Evolutionary conservation across 2,329 filamentous ascomycete species (phyloP), one percentile per base, ranked within the genome.

Genomic region (Moelleriella libera): DNA sequence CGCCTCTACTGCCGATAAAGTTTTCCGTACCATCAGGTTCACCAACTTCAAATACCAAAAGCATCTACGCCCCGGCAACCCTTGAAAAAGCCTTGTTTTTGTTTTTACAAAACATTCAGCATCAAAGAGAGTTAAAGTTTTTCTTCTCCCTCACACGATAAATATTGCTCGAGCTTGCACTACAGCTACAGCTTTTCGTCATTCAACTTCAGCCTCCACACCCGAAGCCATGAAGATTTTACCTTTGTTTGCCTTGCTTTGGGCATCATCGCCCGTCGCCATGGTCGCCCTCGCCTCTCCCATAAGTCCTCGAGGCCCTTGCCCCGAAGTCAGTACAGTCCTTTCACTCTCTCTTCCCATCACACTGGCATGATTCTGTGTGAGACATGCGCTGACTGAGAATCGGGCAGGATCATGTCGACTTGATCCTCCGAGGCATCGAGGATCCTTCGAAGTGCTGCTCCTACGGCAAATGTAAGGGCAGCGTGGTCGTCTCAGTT

Each of bases 401-500:
- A 21, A 21, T 21, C 21, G 21, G 34, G 8, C 41, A 66, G 63
- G 43, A 37, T 28, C 63, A 63, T 45, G 57, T 66, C 32, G 63
- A 66, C 50, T 61, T 60, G 11, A 76, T 76, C 40, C 65, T 76
- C 44, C 68, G 60, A 30, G 71, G 72, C 47, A 58, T 67, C 30
- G 61, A 72, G 50, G 63, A 66, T 21, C 65, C 70, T n/a, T 68
- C 72, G 30, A 68, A 61, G 10, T 76, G 74, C 58, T 77, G 74
- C 57, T 70, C 69, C n/a, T 75, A 76, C 51, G 73, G 74, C 45
- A 61, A 61, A 34, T 76, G 73, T 60, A 69, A 70, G 48, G 67
- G 67, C 47, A 46, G 44, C 12, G 48, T 50, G 44, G 48, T 75
- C 42, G 55, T 73, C 46, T 64, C 65, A 8, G 70, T 72, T 57